These are phyloP conservation scores for Beauveria sp. DNA, from an alignment of 2,329 filamentous ascomycete genomes.

Conservation along the genomic window DNA sequence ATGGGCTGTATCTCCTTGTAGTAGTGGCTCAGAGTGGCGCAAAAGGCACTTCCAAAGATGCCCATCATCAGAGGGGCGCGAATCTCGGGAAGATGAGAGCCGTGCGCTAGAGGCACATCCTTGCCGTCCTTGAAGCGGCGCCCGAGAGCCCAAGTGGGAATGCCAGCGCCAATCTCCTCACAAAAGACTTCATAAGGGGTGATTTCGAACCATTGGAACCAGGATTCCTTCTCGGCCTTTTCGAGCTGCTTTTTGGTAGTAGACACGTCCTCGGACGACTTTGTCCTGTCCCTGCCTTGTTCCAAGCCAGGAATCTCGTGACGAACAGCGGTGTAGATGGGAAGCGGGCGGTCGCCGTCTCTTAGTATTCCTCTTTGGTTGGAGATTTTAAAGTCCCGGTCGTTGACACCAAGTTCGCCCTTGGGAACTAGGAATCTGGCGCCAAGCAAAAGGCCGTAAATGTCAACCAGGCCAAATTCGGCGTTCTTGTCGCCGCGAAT, in stretches of 20 bases:
- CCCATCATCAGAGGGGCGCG: conserved; percentile 80
- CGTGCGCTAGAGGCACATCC: conserved; percentile 45
- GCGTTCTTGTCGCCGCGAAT: conserved; percentile 64
- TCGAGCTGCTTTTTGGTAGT: conserved; percentile 42
- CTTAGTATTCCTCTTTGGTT: conserved; percentile 72
- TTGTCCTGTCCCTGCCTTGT: conserved; percentile 18
- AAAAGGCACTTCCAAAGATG: conserved; percentile 95
- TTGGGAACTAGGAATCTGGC: conserved; percentile 76
- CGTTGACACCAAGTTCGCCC: conserved; percentile 66
- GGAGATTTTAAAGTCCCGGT: conserved; percentile 81
- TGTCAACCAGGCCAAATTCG: conserved; percentile 83
- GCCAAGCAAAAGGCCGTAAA: conserved; percentile 81
- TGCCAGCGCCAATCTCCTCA: conserved; percentile 83
- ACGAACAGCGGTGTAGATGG: conserved; percentile 90
- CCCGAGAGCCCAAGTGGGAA: conserved; percentile 90
- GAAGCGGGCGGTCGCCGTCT: conserved; percentile 73
- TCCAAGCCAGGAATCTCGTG: conserved; percentile 79
- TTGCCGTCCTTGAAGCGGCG: conserved; percentile 68
- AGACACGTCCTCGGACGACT: conserved; percentile 20
- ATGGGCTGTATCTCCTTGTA: conserved; percentile 89
- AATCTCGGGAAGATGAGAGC: conserved; percentile 71
- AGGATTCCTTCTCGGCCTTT: conserved; percentile 58
- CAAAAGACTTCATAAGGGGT: conserved; percentile 94
- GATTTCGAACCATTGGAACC: conserved; percentile 98
- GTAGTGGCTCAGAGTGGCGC: conserved; percentile 90